These are phyloP conservation scores for Chytridium lagenaria DNA, from an alignment of 371 early-diverging fungal species.

Conservation along the genomic window DNA sequence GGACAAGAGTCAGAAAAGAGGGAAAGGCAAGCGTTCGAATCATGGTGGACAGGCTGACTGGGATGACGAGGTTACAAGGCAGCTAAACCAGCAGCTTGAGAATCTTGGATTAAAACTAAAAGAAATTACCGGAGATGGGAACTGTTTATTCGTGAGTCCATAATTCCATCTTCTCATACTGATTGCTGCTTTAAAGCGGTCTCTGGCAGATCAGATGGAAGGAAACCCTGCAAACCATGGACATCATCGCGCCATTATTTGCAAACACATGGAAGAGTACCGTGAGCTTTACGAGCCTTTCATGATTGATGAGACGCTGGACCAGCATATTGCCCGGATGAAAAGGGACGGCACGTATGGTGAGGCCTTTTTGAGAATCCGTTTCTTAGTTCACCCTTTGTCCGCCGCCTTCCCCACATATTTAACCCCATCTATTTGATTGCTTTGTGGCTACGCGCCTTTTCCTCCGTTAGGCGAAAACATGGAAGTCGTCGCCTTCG, in stretches of 20 bases:
- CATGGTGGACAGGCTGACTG: not conserved
- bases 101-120: slow-evolving; percentile 19
- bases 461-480: slow-evolving; percentile 61
- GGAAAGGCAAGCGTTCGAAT: not conserved
- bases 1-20: slow-evolving; percentile 9
- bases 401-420: too few relatives aligned
- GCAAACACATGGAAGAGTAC: slow-evolving; percentile 69
- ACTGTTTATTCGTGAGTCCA: slow-evolving; percentile 69
- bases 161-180: not conserved
- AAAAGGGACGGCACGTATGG: slow-evolving; percentile 72
- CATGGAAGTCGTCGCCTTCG: slow-evolving; percentile 84
- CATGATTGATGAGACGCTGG: slow-evolving; percentile 72
- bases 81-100: slow-evolving; percentile 19
- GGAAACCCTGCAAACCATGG: slow-evolving; percentile 62
- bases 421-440: too few relatives aligned
- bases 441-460: too few relatives aligned
- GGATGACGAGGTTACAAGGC: slow-evolving; percentile 11
- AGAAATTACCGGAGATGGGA: slow-evolving; percentile 70
- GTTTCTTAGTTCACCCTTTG: too few relatives aligned
- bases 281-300: slow-evolving; percentile 73
- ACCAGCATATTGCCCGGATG: slow-evolving; percentile 74
- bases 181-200: slow-evolving; percentile 46
- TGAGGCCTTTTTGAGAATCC: too few relatives aligned
- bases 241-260: slow-evolving; percentile 64
- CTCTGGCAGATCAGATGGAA: slow-evolving; percentile 16